Percentiles rank a stretch among this genome's conserved stretches.
These are phyloP conservation scores for Paraleonurus japonicus DNA, from an alignment of 257 asterid genomes.

Conservation along the genomic window DNA sequence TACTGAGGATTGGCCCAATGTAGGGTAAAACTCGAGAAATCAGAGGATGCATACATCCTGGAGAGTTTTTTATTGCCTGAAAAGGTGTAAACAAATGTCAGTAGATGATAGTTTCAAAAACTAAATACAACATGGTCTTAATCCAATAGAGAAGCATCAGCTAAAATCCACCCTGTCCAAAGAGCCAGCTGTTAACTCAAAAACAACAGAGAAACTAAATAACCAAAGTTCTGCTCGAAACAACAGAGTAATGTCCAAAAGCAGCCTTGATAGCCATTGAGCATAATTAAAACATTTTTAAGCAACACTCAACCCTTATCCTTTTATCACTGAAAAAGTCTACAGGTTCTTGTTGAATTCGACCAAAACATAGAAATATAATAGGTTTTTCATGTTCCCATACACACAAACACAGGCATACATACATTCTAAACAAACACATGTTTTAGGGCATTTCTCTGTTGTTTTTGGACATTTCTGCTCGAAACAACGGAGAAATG, in stretches of 20 bases:
- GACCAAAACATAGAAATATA: neutral
- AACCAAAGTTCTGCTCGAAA: neutral
- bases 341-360: neutral
- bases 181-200: neutral
- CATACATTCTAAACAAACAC: neutral
- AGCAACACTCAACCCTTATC: neutral
- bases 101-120: neutral
- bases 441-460: too few relatives aligned
- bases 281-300: neutral
- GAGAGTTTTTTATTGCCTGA: constrained; percentile 91
- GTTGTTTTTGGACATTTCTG: too few relatives aligned
- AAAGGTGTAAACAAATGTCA: constrained; percentile 17
- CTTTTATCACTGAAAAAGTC: neutral
- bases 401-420: neutral
- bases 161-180: constrained; percentile 10
- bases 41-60: constrained; percentile 89
- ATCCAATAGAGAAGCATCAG: constrained; percentile 16
- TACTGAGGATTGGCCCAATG: constrained; percentile 72
- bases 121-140: constrained; percentile 1
- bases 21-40: constrained; percentile 85
- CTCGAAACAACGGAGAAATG: neutral
- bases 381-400: neutral
- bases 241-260: neutral
- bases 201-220: neutral
- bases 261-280: constrained; percentile 1